Base-by-base conservation (phyloP, 164 flowering plant species). In the Magnolia kwangsiensis region DNA sequence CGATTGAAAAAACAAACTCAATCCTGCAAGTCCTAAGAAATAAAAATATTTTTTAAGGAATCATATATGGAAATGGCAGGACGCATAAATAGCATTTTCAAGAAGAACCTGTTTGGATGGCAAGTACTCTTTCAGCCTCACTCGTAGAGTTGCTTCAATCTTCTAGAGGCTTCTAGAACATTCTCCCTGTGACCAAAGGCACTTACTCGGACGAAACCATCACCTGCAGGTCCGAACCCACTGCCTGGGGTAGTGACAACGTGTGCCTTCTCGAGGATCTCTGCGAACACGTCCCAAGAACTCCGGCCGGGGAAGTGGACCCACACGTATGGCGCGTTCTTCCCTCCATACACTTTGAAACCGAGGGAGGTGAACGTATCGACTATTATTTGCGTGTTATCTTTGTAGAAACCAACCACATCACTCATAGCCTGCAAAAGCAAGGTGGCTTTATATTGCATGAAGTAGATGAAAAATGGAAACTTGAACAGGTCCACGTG, bases 191-290 rank as follows among this genome's bases (percentile, higher is more conserved):
- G 97, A 70, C 97, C 96, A 73, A 92, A 94, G 74, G 98, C 94
- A 75, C 98, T 91, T 19, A 96, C 98, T 82, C 99, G 87, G 24
- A 96, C 49, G 61, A 92, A 96, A 7, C 97, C 98, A 83, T 96
- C 97, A 77, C 99, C 99, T 29, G 90, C 96, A 24, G 95, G 96
- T 79, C 98, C 98, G 74, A 96, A 96, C 61, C 99, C 99, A 72
- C 99, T 89, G 29, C 97, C 99, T 27, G 99, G 98, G n/a, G 96
- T 94, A 8, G 95, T 92, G 51, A 91, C 93, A n/a, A 96, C 81
- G 77, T 94, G 97, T 31, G 95, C 89, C 85, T 94, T 92, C 86
- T 92, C 97, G 21, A 96, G 91, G 75, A 94, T 92, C 88, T 96
- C 97, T 11, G 83, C 80, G 71, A 94, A 94, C 58, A 94, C 95